These are phyloP conservation scores for Boletus austroedulis DNA, from an alignment of 1,284 basidiomycete genomes.

Conservation along the genomic window DNA sequence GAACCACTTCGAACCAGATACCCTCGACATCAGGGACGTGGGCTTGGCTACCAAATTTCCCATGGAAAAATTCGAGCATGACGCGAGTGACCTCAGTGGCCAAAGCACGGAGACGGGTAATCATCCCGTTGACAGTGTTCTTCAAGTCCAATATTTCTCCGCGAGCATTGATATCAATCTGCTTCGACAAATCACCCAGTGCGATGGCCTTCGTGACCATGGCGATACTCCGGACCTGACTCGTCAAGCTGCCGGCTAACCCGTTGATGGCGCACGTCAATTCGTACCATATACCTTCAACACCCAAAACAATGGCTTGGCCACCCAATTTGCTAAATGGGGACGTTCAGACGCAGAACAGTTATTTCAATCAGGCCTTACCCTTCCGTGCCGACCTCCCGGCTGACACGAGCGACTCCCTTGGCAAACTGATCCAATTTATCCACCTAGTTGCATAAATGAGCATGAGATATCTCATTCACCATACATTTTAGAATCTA, in stretches of 20 bases:
- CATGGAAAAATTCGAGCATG: conserved; percentile 87
- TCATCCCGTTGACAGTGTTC: conserved; percentile 98
- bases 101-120: conserved; percentile 81
- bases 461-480: conserved; percentile 12
- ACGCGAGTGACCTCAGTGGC: conserved; percentile 97
- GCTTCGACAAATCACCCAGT: conserved; percentile 89
- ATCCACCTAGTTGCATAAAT: conserved; percentile 50
- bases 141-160: conserved; percentile 98
- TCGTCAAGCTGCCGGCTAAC: conserved; percentile 91
- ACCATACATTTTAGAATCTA: conserved; percentile 35
- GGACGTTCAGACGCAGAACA: conserved; percentile 11
- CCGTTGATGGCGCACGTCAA: conserved; percentile 90
- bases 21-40: conserved; percentile 93
- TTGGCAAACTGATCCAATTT: conserved; percentile 79
- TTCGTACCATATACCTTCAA: conserved; percentile 93
- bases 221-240: conserved; percentile 93
- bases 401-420: conserved; percentile 83
- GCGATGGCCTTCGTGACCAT: conserved; percentile 98
- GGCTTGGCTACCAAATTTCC: conserved; percentile 89
- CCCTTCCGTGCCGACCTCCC: conserved; percentile 93
- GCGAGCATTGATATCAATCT: conserved; percentile 94
- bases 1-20: conserved; percentile 90
- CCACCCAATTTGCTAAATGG: conserved; percentile 76
- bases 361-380: conserved; percentile 32
- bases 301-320: conserved; percentile 88